Percentiles rank a stretch among this genome's conserved stretches.
Evolutionary conservation across 768 basidiomycete genomes (phyloP).

Genomic region (Mycena leptocephala): DNA sequence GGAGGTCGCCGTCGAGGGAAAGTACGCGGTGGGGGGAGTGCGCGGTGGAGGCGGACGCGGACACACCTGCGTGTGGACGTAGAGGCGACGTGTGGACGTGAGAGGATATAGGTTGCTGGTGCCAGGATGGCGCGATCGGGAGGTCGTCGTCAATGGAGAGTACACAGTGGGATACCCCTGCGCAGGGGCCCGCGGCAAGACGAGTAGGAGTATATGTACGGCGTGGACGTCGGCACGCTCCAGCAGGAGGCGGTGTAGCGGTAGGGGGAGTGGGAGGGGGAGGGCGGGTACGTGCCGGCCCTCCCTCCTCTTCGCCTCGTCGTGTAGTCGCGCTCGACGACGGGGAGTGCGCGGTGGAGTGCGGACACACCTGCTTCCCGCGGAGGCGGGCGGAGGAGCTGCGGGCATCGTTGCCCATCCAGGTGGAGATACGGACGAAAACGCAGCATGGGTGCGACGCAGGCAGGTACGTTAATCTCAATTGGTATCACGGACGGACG

Average conservation of each 20-base stretch:
- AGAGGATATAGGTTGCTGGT: too few species aligned
- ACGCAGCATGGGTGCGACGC: too few species aligned
- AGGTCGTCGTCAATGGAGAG: too few species aligned
- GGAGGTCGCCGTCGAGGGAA: not conserved
- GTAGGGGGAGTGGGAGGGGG: not conserved
- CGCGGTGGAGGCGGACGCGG: not conserved
- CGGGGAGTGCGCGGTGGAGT: not conserved
- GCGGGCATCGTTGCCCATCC: not conserved
- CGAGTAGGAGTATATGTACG: not conserved
- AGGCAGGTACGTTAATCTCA: too few species aligned
- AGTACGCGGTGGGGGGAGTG: not conserved
- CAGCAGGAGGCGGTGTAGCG: not conserved
- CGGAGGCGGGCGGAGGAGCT: not conserved
- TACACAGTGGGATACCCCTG: too few species aligned
- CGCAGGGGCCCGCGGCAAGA: too few species aligned
- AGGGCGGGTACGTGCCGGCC: not conserved
- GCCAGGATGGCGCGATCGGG: too few species aligned
- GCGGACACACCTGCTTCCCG: too few species aligned
- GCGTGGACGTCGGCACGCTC: not conserved
- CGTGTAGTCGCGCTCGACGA: not conserved
- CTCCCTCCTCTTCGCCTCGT: not conserved
- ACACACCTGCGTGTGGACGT: too few species aligned
- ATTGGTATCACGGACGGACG: too few species aligned
- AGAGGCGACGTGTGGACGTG: too few species aligned
- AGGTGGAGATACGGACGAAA: too few species aligned